phyloP scores from a whole-genome alignment of 306 rosid species.

The Cicer pinnatifidum region DNA sequence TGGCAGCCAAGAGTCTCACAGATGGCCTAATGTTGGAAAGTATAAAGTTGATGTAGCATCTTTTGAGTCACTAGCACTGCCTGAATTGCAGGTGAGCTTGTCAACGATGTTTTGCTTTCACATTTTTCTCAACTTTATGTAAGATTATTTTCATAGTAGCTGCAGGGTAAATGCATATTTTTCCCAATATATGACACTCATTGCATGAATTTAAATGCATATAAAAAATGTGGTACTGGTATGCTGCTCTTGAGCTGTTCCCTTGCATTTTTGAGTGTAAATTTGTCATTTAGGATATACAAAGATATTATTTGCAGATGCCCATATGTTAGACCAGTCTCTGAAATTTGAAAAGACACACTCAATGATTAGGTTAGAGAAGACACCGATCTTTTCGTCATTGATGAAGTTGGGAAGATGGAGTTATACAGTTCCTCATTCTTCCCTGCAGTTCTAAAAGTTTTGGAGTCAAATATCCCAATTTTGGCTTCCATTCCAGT shows the following conservation, averaged over 20 bases:
- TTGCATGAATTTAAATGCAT: slow-evolving; percentile 18
- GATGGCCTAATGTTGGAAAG: slow-evolving; percentile 89
- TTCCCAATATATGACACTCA: neutral
- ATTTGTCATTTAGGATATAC: slow-evolving; percentile 21
- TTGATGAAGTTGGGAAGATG: slow-evolving; percentile 93
- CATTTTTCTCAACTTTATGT: neutral
- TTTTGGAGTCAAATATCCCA: slow-evolving; percentile 76
- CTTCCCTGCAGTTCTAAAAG: slow-evolving; percentile 76
- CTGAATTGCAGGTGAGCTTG: slow-evolving; percentile 72
- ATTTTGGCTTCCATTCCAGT: slow-evolving; percentile 82
- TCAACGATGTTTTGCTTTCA: neutral
- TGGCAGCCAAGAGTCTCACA: slow-evolving; percentile 63
- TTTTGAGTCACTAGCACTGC: slow-evolving; percentile 78
- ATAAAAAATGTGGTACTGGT: neutral
- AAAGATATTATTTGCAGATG: slow-evolving; percentile 5
- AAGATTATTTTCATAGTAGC: neutral
- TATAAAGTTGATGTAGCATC: slow-evolving; percentile 76
- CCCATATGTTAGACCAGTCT: neutral
- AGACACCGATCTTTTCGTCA: slow-evolving; percentile 74
- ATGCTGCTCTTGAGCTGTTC: neutral
- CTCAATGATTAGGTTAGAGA: slow-evolving; percentile 61
- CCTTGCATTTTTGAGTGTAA: neutral
- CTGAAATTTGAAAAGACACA: slow-evolving; percentile 27
- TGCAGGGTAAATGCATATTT: slow-evolving; percentile 2
- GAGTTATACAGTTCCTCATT: slow-evolving; percentile 82